These are phyloP conservation scores for Babesia bovis DNA, from an alignment of 169 alveolate species.

Conservation along the genomic window DNA sequence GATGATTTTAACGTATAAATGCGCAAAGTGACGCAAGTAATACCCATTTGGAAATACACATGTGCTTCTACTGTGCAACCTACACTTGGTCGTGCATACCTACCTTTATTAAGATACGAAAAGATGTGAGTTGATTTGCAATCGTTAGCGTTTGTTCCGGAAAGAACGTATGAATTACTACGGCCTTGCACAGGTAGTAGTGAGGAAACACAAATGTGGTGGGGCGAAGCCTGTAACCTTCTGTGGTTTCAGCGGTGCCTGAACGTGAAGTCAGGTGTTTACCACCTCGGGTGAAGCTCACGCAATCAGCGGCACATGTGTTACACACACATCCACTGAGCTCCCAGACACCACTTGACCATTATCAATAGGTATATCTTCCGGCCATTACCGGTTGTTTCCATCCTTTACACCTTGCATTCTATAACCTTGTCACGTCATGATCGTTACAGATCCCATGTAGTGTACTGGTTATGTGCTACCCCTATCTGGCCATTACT, in stretches of 20 bases:
- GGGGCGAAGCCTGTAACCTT: constrained; percentile 5
- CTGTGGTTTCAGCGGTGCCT: constrained; percentile 3
- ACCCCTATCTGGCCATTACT: too few species aligned
- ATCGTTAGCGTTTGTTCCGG: not conserved
- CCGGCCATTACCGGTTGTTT: too few species aligned
- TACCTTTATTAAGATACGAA: constrained; percentile 2
- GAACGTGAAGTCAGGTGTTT: not conserved
- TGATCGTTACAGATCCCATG: too few species aligned
- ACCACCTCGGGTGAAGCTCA: too few species aligned
- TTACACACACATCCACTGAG: too few species aligned
- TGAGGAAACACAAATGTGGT: constrained; percentile 9
- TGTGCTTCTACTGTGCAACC: constrained; percentile 10
- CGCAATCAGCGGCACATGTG: too few species aligned
- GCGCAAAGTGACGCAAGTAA: not conserved
- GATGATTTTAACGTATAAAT: not conserved
- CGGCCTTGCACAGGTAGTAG: constrained; percentile 2
- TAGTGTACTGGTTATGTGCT: too few species aligned
- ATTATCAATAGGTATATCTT: too few species aligned
- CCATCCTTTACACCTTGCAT: too few species aligned
- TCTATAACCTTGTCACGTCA: too few species aligned
- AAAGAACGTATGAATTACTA: constrained; percentile 13
- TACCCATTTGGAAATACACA: not conserved
- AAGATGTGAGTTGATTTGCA: not conserved
- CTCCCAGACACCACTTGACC: too few species aligned
- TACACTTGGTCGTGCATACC: not conserved